Evolutionary conservation across 345 rosid genomes (phyloP), one percentile per base, ranked within the genome.

Genomic region (Acer campestre): DNA sequence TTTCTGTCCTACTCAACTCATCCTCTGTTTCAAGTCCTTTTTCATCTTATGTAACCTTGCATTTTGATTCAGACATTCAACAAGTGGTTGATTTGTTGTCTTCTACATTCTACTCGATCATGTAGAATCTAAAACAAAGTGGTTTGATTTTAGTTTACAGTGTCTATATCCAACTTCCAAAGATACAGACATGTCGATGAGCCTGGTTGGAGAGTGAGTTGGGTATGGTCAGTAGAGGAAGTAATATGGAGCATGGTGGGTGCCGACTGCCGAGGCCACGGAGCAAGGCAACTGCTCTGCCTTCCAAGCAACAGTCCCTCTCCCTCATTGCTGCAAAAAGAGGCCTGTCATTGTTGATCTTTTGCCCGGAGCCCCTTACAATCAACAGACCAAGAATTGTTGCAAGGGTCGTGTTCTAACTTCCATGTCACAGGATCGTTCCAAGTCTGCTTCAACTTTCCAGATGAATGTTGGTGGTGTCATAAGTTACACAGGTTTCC

Each of bases 261-360:
- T 68, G 98, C 97, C 0, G 94, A 93, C 97, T 68, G 98, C 97
- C 0, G 94, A 93, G 81, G 90, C 98, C 0, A 92, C 93, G 0
- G 89, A 89, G 75, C 98, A 93, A 88, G 97, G 98, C 9, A 88
- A 95, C 78, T 95, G 98, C 87, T 81, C 89, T 1, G 75, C 75
- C 46, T 90, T 88, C 83, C 85, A 70, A 46, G 83, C 23, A 5
- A 2, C 82, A 2, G 89, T 82, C 51, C 98, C 98, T 4, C 38
- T 35, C 38, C 38, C 38, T 11, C 95, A 95, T 56, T 89, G 92
- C 4, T 95, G 98, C 48, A 90, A 89, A 25, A 84, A 62, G 73
- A 44, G 61, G 40, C 98, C 98, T 0, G 80, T 81, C 10, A 90
- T 93, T 20, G 77, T 95, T 23, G 98, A 95, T 42, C 93, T 93